Percentiles rank a stretch among this genome's conserved stretches.
phyloP scores from a whole-genome alignment of 371 early-diverging fungal genomes.

The Circinella minor region DNA sequence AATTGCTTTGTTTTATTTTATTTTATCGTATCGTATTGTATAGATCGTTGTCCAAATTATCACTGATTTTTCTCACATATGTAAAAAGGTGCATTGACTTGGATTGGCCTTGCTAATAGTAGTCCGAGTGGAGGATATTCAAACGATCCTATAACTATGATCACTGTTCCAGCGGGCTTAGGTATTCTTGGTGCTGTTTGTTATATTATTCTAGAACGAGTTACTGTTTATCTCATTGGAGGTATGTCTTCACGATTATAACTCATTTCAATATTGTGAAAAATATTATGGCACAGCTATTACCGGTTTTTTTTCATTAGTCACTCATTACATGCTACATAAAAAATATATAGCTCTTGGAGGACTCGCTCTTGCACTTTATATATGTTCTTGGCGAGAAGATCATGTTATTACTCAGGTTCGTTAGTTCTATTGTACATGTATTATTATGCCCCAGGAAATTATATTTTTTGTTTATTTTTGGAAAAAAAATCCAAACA shows the following conservation, averaged over 20 bases:
- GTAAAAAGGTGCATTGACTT: constrained; percentile 17
- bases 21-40: neutral
- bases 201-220: constrained; percentile 15
- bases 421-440: neutral
- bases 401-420: constrained; percentile 27
- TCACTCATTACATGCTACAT: no score
- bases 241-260: constrained; percentile 1
- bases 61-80: no score
- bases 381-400: constrained; percentile 36
- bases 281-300: no score
- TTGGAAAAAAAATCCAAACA: no score
- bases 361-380: constrained; percentile 33
- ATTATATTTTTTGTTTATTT: no score
- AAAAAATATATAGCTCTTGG: constrained; percentile 19
- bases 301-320: no score
- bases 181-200: constrained; percentile 25
- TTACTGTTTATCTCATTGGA: constrained; percentile 19
- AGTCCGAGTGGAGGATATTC: constrained; percentile 25
- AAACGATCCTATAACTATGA: constrained; percentile 23
- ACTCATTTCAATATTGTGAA: no score
- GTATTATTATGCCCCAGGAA: no score
- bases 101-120: constrained; percentile 21
- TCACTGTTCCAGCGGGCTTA: constrained; percentile 29
- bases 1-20: neutral
- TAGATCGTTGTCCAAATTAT: neutral